These are phyloP conservation scores for Zymoseptoria pseudotritici DNA, from an alignment of 2,329 filamentous ascomycete species.

Conservation along the genomic window DNA sequence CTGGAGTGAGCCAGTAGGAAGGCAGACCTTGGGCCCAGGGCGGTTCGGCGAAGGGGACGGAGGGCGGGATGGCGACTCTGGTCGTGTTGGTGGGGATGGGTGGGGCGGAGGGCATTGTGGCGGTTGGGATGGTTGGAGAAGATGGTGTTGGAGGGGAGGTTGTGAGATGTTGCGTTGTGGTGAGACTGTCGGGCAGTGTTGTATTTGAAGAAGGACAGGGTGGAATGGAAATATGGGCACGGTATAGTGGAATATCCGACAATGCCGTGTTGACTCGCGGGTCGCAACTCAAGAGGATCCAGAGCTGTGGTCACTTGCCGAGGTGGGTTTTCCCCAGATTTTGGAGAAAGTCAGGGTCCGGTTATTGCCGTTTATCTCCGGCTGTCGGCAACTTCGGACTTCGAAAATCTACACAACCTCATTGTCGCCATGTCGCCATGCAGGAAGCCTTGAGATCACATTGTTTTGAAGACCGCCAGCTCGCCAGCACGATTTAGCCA, in stretches of 20 bases:
- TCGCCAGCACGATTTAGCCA: too few relatives aligned
- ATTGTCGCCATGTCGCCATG: too few relatives aligned
- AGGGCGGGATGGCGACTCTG: not conserved
- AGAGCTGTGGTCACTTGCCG: not conserved
- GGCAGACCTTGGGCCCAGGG: constrained; percentile 63
- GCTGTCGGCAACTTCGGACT: too few relatives aligned
- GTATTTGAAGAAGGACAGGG: not conserved
- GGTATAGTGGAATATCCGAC: not conserved
- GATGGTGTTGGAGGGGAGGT: not conserved
- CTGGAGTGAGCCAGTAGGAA: constrained; percentile 62
- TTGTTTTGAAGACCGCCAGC: too few relatives aligned
- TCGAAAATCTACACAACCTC: too few relatives aligned
- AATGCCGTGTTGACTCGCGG: not conserved
- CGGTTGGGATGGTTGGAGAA: not conserved
- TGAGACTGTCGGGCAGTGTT: not conserved
- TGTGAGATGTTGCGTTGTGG: not conserved
- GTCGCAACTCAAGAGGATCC: not conserved
- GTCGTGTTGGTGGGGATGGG: not conserved
- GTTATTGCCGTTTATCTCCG: not conserved
- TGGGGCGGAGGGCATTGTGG: not conserved
- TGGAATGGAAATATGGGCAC: not conserved
- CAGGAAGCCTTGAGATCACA: too few relatives aligned
- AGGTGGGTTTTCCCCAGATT: not conserved
- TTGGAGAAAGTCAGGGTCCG: not conserved
- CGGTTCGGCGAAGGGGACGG: constrained; percentile 65